Conservation (phyloP, 2,329 filamentous ascomycete species). For the Pseudogymnoascus sp. region DNA sequence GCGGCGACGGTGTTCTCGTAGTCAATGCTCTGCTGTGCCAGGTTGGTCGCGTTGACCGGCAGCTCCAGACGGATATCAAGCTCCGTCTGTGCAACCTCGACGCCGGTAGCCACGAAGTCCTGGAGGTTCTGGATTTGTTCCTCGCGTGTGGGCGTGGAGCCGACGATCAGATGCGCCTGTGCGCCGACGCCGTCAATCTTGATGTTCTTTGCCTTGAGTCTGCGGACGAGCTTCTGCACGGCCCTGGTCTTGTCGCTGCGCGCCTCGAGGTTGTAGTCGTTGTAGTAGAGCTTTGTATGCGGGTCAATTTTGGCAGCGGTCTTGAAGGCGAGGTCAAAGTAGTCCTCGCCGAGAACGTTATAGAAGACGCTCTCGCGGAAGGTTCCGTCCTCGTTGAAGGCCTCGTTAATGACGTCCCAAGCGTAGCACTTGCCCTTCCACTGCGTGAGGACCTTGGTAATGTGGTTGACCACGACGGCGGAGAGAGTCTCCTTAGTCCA, state of each 20-base stretch:
- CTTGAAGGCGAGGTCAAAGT: constrained; percentile 42
- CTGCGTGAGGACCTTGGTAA: constrained; percentile 47
- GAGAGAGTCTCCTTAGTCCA: constrained; percentile 53
- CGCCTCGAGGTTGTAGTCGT: constrained; percentile 56
- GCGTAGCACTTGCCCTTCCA: constrained; percentile 52
- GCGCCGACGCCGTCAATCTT: constrained; percentile 55
- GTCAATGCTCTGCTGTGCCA: constrained; percentile 38
- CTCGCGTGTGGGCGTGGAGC: constrained; percentile 38
- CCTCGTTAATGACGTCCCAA: constrained; percentile 62
- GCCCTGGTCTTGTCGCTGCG: constrained; percentile 38
- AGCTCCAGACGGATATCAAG: constrained; percentile 48
- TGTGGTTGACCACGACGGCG: constrained; percentile 49
- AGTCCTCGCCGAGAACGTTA: constrained; percentile 32
- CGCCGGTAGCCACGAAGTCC: constrained; percentile 41
- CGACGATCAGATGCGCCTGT: constrained; percentile 52
- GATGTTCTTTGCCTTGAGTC: constrained; percentile 39
- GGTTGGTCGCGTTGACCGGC: constrained; percentile 34
- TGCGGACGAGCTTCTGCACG: constrained; percentile 34
- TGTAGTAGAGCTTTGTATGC: constrained; percentile 51
- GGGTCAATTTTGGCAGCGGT: constrained; percentile 46
- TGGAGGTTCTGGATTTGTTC: constrained; percentile 38
- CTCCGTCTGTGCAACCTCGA: constrained; percentile 54
- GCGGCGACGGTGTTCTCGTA: constrained; percentile 30
- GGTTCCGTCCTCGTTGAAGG: constrained; percentile 47
- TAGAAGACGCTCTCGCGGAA: constrained; percentile 46